Evolutionary conservation across 192 early-diverging fungal genomes (phyloP), one percentile per base, ranked within the genome.

Genomic region (Coemansia sp.): DNA sequence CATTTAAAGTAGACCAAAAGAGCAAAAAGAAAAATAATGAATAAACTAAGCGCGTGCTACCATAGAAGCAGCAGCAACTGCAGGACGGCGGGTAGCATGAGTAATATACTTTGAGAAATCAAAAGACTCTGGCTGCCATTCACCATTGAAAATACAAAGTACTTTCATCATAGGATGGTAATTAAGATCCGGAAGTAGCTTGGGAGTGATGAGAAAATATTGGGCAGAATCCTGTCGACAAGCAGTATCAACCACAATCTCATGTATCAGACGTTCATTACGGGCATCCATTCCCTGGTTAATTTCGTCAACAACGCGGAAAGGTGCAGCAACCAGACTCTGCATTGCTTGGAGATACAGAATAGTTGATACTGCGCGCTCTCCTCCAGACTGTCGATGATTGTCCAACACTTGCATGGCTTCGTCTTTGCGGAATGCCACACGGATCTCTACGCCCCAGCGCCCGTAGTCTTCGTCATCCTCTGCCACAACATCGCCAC

Each of bases 221-320:
- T 84, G 83, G 3, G 78, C 54, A 49, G 72, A 71, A 23, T 83
- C 85, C 0, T 60, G 63, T 49, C 76, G 67, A 67, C 91, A 95
- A 0, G 94, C 94, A 9, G 85, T 88, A 21, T 90, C 68, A 28
- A 99, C 94, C 48, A 99, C 86, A 63, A 93, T 92, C 18, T 83
- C 67, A 81, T 99, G 97, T n/a, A 98, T 89, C 77, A 96, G 79
- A 22, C 97, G 85, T 71, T 99, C 97, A 73, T 98, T 99, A 31
- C 89, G 84, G 28, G 93, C 91, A 76, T 99, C 97, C 97, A 99
- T 98, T 53, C 97, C 97, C 71, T 99, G 97, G 71, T 99, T 99
- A 62, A 99, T 99, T 77, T 99, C 97, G 82, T 99, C 97, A 12
- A 99, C 97, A 0, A 98, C 93, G 54, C 97, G 89, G 88, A 99